Evolutionary conservation across 192 early-diverging fungal genomes (phyloP), one percentile per base, ranked within the genome.

Genomic region (Glomus cerebriforme): DNA sequence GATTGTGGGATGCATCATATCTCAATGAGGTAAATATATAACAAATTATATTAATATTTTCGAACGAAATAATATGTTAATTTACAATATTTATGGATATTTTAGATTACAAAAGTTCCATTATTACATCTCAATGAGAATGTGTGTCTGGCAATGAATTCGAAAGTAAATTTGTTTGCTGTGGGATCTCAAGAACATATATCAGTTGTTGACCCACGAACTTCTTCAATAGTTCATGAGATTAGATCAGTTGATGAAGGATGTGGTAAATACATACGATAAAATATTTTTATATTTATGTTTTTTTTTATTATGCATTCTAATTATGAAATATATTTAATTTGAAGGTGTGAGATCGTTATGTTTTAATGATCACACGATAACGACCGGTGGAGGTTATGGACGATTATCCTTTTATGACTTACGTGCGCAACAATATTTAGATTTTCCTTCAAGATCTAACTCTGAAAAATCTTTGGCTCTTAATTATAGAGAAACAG

Each of bases 341-440:
- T 63, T 63, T 63, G 12, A 66, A 70, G 67, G 93, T 9, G 92
- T 94, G 2, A 82, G 93, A 19, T 86, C 89, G 3, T 29, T 93
- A 2, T 79, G 84, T 45, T 82, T 82, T 39, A 79, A 80, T 64
- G 81, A 81, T 24, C 82, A 83, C 45, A 85, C 90, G 19, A 59
- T 93, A 43, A 87, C 89, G 0, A 84, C 91, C 17, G 92, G 92
- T 0, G 91, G 92, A 27, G 93, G 93, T 7, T 76, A 79, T 66
- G 92, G 93, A 1, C 80, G 88, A 22, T 49, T 94, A 2, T 85
- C 87, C 7, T 93, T 91, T 78, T 92, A 90, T 71, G 92, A 94
- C 76, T 45, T 90, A 39, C 64, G 91, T 15, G 85, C 83, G 47
- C 83, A 85, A 68, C 62, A 63, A 3, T 94, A 93, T 73, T 63